phyloP scores from a whole-genome alignment of 2,329 filamentous ascomycete genomes.

The Penicillium nordicum region DNA sequence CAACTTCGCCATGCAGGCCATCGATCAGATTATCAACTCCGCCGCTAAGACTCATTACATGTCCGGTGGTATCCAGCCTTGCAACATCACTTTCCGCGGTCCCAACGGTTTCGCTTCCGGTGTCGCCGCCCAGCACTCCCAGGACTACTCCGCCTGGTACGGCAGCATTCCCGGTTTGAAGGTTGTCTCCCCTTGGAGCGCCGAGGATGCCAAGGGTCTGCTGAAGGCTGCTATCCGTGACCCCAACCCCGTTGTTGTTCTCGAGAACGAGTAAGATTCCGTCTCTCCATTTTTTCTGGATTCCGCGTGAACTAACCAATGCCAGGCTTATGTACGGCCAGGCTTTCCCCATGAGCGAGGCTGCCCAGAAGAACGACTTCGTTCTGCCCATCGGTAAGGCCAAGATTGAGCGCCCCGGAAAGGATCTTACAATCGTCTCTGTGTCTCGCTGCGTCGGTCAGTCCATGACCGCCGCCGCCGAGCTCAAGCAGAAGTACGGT shows the following conservation, averaged over 20 bases:
- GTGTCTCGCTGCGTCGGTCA: conserved; percentile 95
- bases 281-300: not conserved
- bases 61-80: conserved; percentile 98
- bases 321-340: conserved; percentile 78
- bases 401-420: conserved; percentile 95
- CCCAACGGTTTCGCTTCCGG: conserved; percentile 97
- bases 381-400: conserved; percentile 97
- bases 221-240: conserved; percentile 97
- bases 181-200: conserved; percentile 92
- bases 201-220: conserved; percentile 97
- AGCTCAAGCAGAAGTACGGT: conserved; percentile 93
- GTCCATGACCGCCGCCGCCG: conserved; percentile 80
- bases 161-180: conserved; percentile 96
- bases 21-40: conserved; percentile 99
- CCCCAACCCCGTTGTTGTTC: conserved; percentile 90
- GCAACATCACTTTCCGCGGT: conserved; percentile 99
- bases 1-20: conserved; percentile 99
- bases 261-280: conserved; percentile 70
- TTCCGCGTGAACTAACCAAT: not conserved
- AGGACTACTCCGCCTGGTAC: conserved; percentile 99
- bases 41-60: conserved; percentile 99
- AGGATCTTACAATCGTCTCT: conserved; percentile 92
- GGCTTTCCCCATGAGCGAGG: conserved; percentile 94
- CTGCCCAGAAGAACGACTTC: conserved; percentile 92
- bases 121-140: conserved; percentile 96